phyloP scores from a whole-genome alignment of 2,329 filamentous ascomycete species.

The Coniochaeta sp. region DNA sequence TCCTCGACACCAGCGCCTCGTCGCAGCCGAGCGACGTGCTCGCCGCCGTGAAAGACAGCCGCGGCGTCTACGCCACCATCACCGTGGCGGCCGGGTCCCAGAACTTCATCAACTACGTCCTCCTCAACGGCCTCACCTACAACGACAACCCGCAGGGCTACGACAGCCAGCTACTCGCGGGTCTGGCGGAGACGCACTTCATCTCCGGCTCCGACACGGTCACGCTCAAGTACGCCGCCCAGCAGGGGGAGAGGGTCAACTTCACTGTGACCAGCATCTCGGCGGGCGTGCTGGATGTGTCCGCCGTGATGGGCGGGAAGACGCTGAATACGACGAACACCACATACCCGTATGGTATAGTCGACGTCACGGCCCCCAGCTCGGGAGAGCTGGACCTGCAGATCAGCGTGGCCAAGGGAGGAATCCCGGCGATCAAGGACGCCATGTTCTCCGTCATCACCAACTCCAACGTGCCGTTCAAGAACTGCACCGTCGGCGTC shows the following conservation, averaged over 20 bases:
- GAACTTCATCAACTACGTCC: conserved; percentile 17
- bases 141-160: conserved; percentile 15
- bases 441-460: conserved; percentile 13
- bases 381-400: conserved; percentile 12
- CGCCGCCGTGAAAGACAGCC: conserved; percentile 11
- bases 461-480: conserved; percentile 13
- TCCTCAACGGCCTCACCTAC: conserved; percentile 16
- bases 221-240: conserved; percentile 11
- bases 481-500: conserved; percentile 17
- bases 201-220: conserved; percentile 11
- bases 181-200: conserved; percentile 13
- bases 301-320: conserved; percentile 10
- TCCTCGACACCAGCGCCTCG: conserved; percentile 9
- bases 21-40: conserved; percentile 11
- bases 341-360: neutral
- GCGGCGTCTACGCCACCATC: conserved; percentile 17
- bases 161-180: conserved; percentile 13
- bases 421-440: conserved; percentile 8
- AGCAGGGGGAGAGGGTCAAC: conserved; percentile 12
- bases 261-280: conserved; percentile 12
- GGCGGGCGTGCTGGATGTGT: neutral
- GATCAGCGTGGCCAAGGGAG: conserved; percentile 11
- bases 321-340: conserved; percentile 5
- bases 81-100: conserved; percentile 10
- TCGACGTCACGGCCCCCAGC: conserved; percentile 10